Base-by-base conservation (phyloP, 345 rosid species). In the Gossypium mustelinum region DNA sequence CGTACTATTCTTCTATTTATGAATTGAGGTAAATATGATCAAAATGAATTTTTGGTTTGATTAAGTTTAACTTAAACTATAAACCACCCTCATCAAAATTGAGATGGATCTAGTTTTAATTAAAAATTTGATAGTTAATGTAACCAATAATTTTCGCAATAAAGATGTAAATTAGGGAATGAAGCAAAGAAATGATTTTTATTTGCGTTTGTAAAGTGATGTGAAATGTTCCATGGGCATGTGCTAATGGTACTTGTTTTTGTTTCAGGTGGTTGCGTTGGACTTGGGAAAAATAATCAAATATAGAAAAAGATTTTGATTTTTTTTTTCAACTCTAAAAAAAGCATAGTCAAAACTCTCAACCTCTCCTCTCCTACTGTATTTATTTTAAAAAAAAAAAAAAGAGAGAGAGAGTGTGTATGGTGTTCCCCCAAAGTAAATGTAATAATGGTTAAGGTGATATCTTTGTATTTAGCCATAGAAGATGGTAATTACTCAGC, bases 321-420 rank as follows among this genome's bases (percentile, higher is more conserved):
- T 22, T n/a, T n/a, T 18, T n/a, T 25, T 25, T 25, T 1, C 0
- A 10, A 22, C 1, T 12, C 12, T 22, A 20, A 2, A 58, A 56
- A 22, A 24, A 22, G 11, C 34, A 58, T 58, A 22, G 16, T 22
- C 14, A 57, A 34, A 58, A 58, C 27, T 10, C 29, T 56, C 24
- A 56, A 56, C 60, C 60, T 18, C 18, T n/a, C 22, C 3, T 27
- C 29, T 29, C 34, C 34, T 29, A 29, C 4, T 3, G 34, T 29
- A 3, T 29, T 3, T 29, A 3, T 29, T 29, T 24, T 0, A 24
- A 2, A 2, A 2, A 0, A 27, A 27, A 2, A 2, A 2, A 2
- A 27, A 0, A 27, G 0, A 27, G 0, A 2, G 2, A 2, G 2
- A 2, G 25, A 27, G 0, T 2, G 3, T 0, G 29, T 27, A 27